phyloP scores from a whole-genome alignment of 2,329 filamentous ascomycete genomes.

The Diaporthe eres region DNA sequence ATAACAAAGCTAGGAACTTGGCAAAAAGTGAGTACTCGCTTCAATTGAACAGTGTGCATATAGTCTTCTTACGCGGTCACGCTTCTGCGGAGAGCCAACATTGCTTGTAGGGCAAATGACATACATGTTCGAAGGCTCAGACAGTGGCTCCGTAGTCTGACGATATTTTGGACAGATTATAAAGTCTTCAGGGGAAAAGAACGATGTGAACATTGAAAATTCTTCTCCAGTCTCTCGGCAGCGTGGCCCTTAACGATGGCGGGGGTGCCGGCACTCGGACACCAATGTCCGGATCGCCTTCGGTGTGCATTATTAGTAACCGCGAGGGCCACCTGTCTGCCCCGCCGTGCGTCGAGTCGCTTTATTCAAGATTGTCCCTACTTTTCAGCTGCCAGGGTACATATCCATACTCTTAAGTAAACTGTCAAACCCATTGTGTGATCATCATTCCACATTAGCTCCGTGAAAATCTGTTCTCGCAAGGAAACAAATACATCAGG shows the following conservation, averaged over 20 bases:
- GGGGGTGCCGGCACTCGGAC: background rate
- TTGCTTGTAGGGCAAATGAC: constrained; percentile 6
- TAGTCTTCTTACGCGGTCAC: background rate
- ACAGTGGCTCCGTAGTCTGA: too few relatives aligned
- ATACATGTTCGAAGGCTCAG: background rate
- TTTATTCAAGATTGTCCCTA: background rate
- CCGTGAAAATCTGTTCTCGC: background rate
- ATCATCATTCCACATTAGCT: background rate
- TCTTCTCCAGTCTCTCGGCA: background rate
- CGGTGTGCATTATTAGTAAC: too few relatives aligned
- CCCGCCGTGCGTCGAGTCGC: background rate
- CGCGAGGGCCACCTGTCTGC: too few relatives aligned
- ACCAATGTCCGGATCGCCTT: background rate
- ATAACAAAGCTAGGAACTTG: background rate
- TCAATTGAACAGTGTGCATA: background rate
- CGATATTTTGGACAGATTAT: background rate
- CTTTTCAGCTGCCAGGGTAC: background rate
- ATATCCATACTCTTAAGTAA: background rate
- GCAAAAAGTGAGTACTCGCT: background rate
- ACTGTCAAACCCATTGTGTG: background rate
- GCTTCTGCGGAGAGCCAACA: background rate
- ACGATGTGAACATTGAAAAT: background rate
- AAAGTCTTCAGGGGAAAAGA: too few relatives aligned
- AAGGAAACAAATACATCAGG: background rate
- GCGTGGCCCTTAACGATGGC: background rate